phyloP scores from a whole-genome alignment of 352 stramenopile species.

The Phytophthora cajani region DNA sequence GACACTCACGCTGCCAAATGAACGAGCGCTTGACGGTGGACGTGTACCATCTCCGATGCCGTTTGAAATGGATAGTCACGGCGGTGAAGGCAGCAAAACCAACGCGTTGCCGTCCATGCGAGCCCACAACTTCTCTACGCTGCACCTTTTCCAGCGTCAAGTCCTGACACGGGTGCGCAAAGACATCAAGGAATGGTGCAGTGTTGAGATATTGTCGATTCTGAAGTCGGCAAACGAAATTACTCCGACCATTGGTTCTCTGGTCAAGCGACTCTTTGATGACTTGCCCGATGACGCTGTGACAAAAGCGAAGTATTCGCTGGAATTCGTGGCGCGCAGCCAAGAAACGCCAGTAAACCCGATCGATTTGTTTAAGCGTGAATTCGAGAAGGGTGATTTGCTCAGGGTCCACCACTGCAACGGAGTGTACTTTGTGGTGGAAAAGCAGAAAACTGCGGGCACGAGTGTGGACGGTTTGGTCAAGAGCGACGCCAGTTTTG shows the following conservation, averaged over 20 bases:
- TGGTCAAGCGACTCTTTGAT: conserved; percentile 81
- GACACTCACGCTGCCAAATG: conserved; percentile 80
- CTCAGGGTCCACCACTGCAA: conserved; percentile 65
- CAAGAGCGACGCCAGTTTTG: conserved; percentile 23
- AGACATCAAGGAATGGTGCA: conserved; percentile 88
- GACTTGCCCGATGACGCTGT: conserved; percentile 63
- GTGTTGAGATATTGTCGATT: conserved; percentile 82
- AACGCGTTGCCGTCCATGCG: conserved; percentile 36
- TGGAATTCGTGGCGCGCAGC: conserved; percentile 72
- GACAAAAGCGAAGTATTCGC: conserved; percentile 71
- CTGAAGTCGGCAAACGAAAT: conserved; percentile 69
- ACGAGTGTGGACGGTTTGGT: background rate
- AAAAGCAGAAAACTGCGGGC: conserved; percentile 19
- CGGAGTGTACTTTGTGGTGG: conserved; percentile 76
- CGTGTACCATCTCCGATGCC: conserved; percentile 43
- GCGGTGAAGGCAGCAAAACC: conserved; percentile 17
- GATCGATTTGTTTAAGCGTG: conserved; percentile 67
- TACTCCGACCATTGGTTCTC: conserved; percentile 63
- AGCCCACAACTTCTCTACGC: conserved; percentile 57
- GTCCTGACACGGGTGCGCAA: conserved; percentile 69
- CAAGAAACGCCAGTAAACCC: conserved; percentile 68
- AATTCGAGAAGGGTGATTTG: conserved; percentile 52
- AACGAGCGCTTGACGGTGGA: conserved; percentile 63
- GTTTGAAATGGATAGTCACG: conserved; percentile 65
- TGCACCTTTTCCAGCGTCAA: conserved; percentile 81